Conservation (phyloP, 192 early-diverging fungal genomes). For the Bifiguratus adelaidae region DNA sequence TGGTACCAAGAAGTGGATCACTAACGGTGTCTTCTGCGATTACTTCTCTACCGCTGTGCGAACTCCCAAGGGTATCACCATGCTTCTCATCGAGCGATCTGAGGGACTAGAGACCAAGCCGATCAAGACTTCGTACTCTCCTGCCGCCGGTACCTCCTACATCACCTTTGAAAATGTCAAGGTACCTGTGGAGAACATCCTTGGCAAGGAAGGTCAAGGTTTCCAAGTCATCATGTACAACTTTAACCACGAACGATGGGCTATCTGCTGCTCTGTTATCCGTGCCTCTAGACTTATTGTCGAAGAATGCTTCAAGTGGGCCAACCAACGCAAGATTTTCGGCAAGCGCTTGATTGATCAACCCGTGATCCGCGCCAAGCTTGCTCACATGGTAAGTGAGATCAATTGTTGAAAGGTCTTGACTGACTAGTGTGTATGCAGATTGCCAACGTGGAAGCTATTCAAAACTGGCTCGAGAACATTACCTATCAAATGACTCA, state of each 20-base stretch:
- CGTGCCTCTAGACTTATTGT: conserved; percentile 29
- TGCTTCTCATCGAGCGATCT: conserved; percentile 53
- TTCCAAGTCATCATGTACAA: conserved; percentile 62
- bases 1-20: conserved; percentile 81
- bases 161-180: conserved; percentile 60
- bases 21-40: conserved; percentile 63
- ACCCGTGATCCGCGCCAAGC: conserved; percentile 59
- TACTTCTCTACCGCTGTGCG: conserved; percentile 60
- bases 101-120: conserved; percentile 48
- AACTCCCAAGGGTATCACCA: conserved; percentile 53
- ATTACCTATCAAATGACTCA: conserved; percentile 62
- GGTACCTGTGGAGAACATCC: conserved; percentile 60
- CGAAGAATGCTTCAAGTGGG: conserved; percentile 61
- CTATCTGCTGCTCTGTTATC: conserved; percentile 31
- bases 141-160: conserved; percentile 52
- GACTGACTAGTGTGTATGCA: not conserved
- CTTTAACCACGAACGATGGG: conserved; percentile 67
- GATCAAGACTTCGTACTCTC: conserved; percentile 58
- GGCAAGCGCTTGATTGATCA: conserved; percentile 57
- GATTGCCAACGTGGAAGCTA: conserved; percentile 21
- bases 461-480: conserved; percentile 48
- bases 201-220: conserved; percentile 53
- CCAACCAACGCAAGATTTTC: conserved; percentile 62
- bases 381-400: conserved; percentile 46
- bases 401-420: not conserved